Percentiles rank a stretch among this genome's conserved stretches.
Evolutionary conservation across 306 rosid genomes (phyloP).

Genomic region (Cicer cuneatum): DNA sequence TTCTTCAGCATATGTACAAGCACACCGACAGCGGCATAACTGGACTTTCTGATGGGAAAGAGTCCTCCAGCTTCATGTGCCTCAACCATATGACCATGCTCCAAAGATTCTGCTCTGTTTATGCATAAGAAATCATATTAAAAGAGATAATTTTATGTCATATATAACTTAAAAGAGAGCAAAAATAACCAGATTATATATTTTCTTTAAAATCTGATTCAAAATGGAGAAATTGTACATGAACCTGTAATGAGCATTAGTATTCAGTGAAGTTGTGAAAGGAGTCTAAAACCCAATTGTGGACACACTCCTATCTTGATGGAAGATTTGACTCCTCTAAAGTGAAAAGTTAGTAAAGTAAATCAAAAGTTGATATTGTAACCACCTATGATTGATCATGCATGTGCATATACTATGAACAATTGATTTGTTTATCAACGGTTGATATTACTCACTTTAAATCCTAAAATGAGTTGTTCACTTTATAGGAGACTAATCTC

Average conservation of each 20-base stretch:
- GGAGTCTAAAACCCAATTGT: neutral
- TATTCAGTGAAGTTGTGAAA: conserved; percentile 22
- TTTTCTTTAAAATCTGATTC: conserved; percentile 9
- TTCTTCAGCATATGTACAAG: conserved; percentile 76
- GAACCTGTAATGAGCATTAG: conserved; percentile 2
- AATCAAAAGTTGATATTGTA: no score
- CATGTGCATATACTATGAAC: no score
- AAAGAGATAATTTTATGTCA: conserved; percentile 2
- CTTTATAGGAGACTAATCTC: neutral
- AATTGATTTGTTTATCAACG: no score
- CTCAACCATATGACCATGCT: conserved; percentile 53
- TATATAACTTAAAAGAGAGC: neutral
- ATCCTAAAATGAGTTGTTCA: no score
- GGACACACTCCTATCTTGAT: conserved; percentile 4
- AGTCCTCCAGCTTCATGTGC: conserved; percentile 61
- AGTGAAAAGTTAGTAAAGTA: no score
- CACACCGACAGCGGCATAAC: conserved; percentile 80
- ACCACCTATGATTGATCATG: no score
- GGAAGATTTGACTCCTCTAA: neutral
- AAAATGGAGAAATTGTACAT: neutral
- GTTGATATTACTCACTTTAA: no score
- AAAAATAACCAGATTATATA: neutral
- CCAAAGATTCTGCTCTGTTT: conserved; percentile 60
- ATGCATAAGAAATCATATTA: conserved; percentile 34
- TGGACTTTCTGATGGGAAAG: conserved; percentile 68